Conservation (phyloP, 1,284 basidiomycete genomes). For the Amylostereum areolatum region DNA sequence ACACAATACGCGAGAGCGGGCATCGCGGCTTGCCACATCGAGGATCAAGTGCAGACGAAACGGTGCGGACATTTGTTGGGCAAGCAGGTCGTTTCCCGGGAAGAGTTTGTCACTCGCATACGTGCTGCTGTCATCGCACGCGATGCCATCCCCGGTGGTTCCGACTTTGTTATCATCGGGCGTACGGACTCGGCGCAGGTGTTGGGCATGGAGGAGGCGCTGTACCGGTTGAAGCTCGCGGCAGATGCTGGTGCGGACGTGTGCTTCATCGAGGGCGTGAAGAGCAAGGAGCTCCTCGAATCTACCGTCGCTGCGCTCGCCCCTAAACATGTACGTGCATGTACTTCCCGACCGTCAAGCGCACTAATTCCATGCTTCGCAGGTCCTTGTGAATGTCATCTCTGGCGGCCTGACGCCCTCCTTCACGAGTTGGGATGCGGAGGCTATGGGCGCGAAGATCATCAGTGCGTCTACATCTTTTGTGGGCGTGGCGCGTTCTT, state of each 20-base stretch:
- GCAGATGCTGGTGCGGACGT: constrained; percentile 76
- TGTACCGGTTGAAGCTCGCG: constrained; percentile 63
- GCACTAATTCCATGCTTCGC: too few relatives aligned
- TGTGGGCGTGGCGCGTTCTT: neutral
- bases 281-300: constrained; percentile 59
- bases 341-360: too few relatives aligned
- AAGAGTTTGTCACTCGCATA: constrained; percentile 72
- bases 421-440: constrained; percentile 64
- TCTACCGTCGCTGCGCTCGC: constrained; percentile 59
- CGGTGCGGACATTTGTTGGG: constrained; percentile 79
- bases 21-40: constrained; percentile 74
- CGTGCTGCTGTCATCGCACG: constrained; percentile 72
- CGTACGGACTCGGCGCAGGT: constrained; percentile 80
- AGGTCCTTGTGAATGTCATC: constrained; percentile 67
- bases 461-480: constrained; percentile 46
- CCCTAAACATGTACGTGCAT: constrained; percentile 47
- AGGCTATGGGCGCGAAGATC: constrained; percentile 65
- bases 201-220: constrained; percentile 75
- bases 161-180: constrained; percentile 77
- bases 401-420: constrained; percentile 72
- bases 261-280: constrained; percentile 81
- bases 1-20: constrained; percentile 66
- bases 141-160: constrained; percentile 63
- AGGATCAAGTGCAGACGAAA: constrained; percentile 81
- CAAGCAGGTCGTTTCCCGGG: constrained; percentile 74